A percentile compares a stretch with the other conserved stretches of the same genome.
Conservation (phyloP, 345 rosid species). For the Pugionium cornutum region DNA sequence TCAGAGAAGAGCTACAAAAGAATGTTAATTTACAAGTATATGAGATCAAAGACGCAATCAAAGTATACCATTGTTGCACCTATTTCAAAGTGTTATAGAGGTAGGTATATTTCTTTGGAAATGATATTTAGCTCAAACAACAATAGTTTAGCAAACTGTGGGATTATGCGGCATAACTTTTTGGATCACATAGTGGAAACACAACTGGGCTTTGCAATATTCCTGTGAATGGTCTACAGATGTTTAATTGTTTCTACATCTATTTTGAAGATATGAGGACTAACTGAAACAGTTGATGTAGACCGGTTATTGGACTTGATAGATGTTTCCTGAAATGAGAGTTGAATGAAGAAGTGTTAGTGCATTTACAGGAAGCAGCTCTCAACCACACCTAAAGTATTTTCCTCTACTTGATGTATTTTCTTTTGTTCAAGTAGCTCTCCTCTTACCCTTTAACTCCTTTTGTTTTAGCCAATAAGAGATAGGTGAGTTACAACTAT, state of each 20-base stretch:
- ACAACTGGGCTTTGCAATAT: not conserved
- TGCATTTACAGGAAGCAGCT: too few relatives aligned
- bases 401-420: too few relatives aligned
- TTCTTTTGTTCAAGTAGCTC: too few relatives aligned
- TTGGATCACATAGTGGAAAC: not conserved
- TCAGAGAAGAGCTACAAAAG: not conserved
- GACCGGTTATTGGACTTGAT: not conserved
- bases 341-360: not conserved
- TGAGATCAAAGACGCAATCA: not conserved
- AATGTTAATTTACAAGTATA: not conserved
- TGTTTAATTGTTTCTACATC: not conserved
- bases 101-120: not conserved
- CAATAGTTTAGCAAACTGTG: not conserved
- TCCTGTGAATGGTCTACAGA: not conserved
- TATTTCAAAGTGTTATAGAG: not conserved
- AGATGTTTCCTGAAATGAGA: not conserved
- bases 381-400: too few relatives aligned
- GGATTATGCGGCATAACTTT: not conserved
- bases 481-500: too few relatives aligned
- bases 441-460: too few relatives aligned
- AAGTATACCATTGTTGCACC: not conserved
- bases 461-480: too few relatives aligned
- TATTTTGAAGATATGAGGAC: not conserved
- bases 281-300: not conserved
- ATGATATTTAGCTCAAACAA: not conserved